phyloP scores from a whole-genome alignment of 371 early-diverging fungal species.

The Mucor irregularis region DNA sequence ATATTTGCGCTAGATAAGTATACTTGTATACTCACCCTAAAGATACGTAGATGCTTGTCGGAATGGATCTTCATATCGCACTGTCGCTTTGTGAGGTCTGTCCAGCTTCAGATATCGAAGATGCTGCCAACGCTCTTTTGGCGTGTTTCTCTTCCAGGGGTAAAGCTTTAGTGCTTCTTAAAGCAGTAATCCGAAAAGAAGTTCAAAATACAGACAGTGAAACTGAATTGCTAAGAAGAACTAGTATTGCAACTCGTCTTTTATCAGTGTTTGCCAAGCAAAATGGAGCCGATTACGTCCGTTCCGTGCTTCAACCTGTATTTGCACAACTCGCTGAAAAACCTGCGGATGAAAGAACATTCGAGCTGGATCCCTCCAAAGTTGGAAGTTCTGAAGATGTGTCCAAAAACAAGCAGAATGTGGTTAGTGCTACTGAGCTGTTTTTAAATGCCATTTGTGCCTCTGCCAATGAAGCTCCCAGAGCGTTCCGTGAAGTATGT shows the following conservation, averaged over 20 bases:
- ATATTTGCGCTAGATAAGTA: not conserved
- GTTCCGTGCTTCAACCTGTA: conserved; percentile 75
- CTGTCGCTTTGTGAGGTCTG: conserved; percentile 86
- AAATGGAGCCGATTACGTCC: conserved; percentile 84
- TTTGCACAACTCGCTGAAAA: conserved; percentile 58
- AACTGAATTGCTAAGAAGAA: conserved; percentile 87
- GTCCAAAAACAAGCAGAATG: conserved; percentile 75
- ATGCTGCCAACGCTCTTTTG: conserved; percentile 76
- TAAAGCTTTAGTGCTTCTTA: conserved; percentile 70
- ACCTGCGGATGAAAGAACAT: conserved; percentile 54
- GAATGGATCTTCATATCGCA: conserved; percentile 71
- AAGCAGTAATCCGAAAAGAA: conserved; percentile 83
- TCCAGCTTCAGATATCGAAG: conserved; percentile 86
- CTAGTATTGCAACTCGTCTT: conserved; percentile 87
- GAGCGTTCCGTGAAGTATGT: conserved; percentile 80
- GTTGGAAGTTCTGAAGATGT: conserved; percentile 65
- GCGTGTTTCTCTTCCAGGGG: conserved; percentile 80
- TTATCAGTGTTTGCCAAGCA: conserved; percentile 81
- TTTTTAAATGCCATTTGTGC: conserved; percentile 85
- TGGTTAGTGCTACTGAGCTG: conserved; percentile 72
- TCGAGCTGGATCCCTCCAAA: conserved; percentile 84
- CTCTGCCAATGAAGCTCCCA: conserved; percentile 72
- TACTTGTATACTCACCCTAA: not conserved
- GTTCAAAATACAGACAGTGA: conserved; percentile 81
- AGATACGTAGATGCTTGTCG: conserved; percentile 54